These are phyloP conservation scores for Tothia fuscella DNA, from an alignment of 2,329 filamentous ascomycete species.

Conservation along the genomic window DNA sequence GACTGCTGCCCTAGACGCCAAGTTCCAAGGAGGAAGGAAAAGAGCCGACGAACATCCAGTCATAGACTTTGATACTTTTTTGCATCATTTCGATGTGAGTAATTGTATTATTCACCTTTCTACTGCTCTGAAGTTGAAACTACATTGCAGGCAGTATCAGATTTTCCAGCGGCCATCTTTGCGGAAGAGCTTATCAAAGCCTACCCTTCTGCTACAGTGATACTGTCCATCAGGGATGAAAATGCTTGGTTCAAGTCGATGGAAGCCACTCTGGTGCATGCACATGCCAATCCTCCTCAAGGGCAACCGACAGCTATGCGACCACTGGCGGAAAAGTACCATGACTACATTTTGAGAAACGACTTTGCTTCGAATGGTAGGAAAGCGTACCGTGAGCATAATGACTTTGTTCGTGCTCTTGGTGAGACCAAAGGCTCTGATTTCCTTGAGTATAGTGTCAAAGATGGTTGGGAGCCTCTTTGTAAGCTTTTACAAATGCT, in stretches of 20 bases:
- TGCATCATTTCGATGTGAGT: conserved; percentile 2
- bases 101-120: not conserved
- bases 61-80: not conserved
- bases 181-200: conserved; percentile 58
- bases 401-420: conserved; percentile 37
- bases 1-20: conserved; percentile 4
- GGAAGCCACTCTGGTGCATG: not conserved
- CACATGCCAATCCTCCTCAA: not conserved
- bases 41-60: not conserved
- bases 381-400: conserved; percentile 46
- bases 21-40: not conserved
- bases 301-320: not conserved
- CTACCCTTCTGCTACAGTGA: conserved; percentile 61
- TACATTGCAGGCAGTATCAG: conserved; percentile 55
- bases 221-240: conserved; percentile 55
- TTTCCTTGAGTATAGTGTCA: conserved; percentile 42
- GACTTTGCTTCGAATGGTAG: conserved; percentile 56
- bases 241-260: conserved; percentile 46
- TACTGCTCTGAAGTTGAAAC: not conserved
- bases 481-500: conserved; percentile 43
- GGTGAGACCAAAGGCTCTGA: conserved; percentile 33
- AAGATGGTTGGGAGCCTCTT: conserved; percentile 42
- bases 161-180: conserved; percentile 57
- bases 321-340: not conserved
- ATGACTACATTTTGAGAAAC: conserved; percentile 39